These are phyloP conservation scores for Stemphylium lycopersici DNA, from an alignment of 2,329 filamentous ascomycete genomes.

Conservation along the genomic window DNA sequence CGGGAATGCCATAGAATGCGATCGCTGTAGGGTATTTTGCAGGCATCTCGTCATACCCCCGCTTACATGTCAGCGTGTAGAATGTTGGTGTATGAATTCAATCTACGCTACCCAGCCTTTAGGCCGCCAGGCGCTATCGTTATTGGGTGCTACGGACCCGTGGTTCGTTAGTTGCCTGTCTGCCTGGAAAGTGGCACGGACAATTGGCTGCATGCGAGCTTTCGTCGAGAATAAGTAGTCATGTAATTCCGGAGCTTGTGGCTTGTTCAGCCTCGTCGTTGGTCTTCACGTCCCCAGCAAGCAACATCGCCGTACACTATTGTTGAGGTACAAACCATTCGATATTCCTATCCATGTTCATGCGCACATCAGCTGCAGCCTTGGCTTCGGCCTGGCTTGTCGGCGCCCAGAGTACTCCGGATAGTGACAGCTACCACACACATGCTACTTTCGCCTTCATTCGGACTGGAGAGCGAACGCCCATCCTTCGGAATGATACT, in stretches of 20 bases:
- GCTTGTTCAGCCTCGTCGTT: constrained; percentile 15
- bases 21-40: neutral
- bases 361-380: constrained; percentile 26
- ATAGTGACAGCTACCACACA: constrained; percentile 38
- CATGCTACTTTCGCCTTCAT: constrained; percentile 61
- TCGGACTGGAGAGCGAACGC: constrained; percentile 62
- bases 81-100: neutral
- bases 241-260: constrained; percentile 2
- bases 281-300: constrained; percentile 11
- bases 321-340: constrained; percentile 11
- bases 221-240: constrained; percentile 13
- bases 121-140: constrained; percentile 4
- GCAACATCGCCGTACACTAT: constrained; percentile 4
- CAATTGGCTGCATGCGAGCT: constrained; percentile 6
- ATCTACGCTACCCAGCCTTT: constrained; percentile 3
- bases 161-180: neutral
- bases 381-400: constrained; percentile 35
- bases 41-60: neutral
- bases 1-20: neutral
- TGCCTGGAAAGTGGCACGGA: constrained; percentile 2
- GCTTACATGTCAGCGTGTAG: constrained; percentile 6
- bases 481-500: constrained; percentile 40
- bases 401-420: constrained; percentile 18
- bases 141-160: constrained; percentile 9
- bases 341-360: constrained; percentile 30